phyloP scores from a whole-genome alignment of 192 early-diverging fungal species.

The Coemansia sp. region DNA sequence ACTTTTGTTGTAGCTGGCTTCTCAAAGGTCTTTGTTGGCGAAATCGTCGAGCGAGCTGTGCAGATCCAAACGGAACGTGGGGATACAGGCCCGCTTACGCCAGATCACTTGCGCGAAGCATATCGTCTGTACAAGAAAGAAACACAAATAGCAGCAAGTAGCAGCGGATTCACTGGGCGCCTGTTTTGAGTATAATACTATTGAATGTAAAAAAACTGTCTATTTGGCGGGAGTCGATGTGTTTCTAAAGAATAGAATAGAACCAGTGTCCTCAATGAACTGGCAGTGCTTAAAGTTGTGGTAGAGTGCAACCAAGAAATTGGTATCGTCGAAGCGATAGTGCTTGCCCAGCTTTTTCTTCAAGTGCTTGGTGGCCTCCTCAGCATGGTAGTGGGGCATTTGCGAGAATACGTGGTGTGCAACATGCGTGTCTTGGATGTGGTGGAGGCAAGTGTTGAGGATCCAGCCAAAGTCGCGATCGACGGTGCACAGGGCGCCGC shows the following conservation, averaged over 20 bases:
- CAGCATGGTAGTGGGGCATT: slow-evolving; percentile 97
- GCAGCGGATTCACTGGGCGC: slow-evolving; percentile 32
- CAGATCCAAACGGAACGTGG: slow-evolving; percentile 80
- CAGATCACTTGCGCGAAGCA: slow-evolving; percentile 85
- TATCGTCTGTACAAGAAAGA: slow-evolving; percentile 70
- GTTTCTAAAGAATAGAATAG: slow-evolving; percentile 65
- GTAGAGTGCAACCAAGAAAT: slow-evolving; percentile 67
- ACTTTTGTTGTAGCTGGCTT: slow-evolving; percentile 87
- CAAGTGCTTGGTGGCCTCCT: slow-evolving; percentile 80
- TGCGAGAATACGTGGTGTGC: slow-evolving; percentile 94
- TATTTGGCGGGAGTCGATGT: slow-evolving; percentile 29
- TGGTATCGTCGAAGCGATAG: slow-evolving; percentile 75
- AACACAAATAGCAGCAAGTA: slow-evolving; percentile 7
- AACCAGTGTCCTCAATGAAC: slow-evolving; percentile 92
- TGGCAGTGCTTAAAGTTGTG: slow-evolving; percentile 66
- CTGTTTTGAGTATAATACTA: slow-evolving; percentile 24
- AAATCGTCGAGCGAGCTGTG: slow-evolving; percentile 80
- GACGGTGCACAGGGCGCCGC: slow-evolving; percentile 85
- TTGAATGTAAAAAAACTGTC: slow-evolving; percentile 1
- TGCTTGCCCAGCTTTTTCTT: slow-evolving; percentile 78
- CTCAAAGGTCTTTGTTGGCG: slow-evolving; percentile 87
- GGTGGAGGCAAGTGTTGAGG: slow-evolving; percentile 78
- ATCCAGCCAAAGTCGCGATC: slow-evolving; percentile 87
- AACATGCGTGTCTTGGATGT: slow-evolving; percentile 89
- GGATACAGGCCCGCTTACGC: slow-evolving; percentile 64